Conservation (phyloP, 768 basidiomycete species). For the Tylopilus intermedius region DNA sequence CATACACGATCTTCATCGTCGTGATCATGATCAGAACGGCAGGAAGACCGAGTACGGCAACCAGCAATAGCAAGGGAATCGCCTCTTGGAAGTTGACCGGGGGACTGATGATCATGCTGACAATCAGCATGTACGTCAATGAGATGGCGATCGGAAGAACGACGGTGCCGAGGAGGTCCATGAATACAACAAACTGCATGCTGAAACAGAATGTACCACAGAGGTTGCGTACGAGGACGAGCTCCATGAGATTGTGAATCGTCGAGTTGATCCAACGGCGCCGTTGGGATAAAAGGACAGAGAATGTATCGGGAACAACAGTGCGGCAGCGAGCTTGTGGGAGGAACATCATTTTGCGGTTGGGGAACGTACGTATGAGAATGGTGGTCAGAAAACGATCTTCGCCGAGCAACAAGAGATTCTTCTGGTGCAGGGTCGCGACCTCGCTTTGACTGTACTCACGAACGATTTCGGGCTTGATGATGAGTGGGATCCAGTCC, state of each 20-base stretch:
- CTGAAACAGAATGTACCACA: slow-evolving; percentile 99
- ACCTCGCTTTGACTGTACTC: slow-evolving; percentile 96
- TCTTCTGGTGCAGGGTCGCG: slow-evolving; percentile 95
- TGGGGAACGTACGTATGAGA: slow-evolving; percentile 93
- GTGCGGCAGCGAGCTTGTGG: slow-evolving; percentile 95
- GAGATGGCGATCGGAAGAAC: slow-evolving; percentile 92
- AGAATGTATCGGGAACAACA: slow-evolving; percentile 93
- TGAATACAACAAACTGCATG: slow-evolving; percentile 99
- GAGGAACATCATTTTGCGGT: slow-evolving; percentile 99
- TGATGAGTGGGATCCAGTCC: slow-evolving; percentile 96
- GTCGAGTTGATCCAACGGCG: slow-evolving; percentile 99
- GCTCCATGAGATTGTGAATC: slow-evolving; percentile 98
- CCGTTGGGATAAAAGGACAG: slow-evolving; percentile 89
- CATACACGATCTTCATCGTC: slow-evolving; percentile 90
- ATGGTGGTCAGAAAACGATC: slow-evolving; percentile 98
- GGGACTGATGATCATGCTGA: slow-evolving; percentile 73
- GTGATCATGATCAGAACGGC: slow-evolving; percentile 90
- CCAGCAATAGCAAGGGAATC: slow-evolving; percentile 86
- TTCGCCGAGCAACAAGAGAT: slow-evolving; percentile 91
- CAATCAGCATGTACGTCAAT: slow-evolving; percentile 84
- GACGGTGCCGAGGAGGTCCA: slow-evolving; percentile 89
- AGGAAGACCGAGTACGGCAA: slow-evolving; percentile 89
- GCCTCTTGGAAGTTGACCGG: slow-evolving; percentile 86
- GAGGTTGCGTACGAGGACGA: slow-evolving; percentile 91
- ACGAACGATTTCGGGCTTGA: slow-evolving; percentile 94